phyloP scores from a whole-genome alignment of 441 rosid genomes.

The Lepidium campestre region DNA sequence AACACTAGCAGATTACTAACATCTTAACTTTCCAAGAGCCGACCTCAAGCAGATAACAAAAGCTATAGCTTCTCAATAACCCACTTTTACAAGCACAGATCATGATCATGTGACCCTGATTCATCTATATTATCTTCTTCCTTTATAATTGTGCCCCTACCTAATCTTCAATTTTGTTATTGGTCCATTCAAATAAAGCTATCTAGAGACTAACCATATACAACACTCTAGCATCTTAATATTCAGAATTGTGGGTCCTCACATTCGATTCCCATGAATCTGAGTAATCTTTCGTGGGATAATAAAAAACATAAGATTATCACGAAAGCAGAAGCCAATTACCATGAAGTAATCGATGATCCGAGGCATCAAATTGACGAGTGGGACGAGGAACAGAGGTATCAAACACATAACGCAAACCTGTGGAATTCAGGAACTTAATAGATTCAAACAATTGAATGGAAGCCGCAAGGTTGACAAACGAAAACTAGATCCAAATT shows the following conservation, averaged over 20 bases:
- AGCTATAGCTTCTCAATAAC: neutral
- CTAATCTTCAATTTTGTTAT: neutral
- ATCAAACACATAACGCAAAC: slow-evolving; percentile 82
- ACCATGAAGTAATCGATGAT: slow-evolving; percentile 63
- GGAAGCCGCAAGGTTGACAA: neutral
- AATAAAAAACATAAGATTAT: neutral
- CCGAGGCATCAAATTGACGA: slow-evolving; percentile 68
- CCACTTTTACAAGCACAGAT: neutral
- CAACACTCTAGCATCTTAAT: slow-evolving; percentile 1
- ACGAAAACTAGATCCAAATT: neutral
- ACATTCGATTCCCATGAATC: neutral
- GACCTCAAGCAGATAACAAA: neutral
- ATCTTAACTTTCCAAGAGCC: neutral
- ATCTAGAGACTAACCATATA: neutral
- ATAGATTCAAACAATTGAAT: slow-evolving; percentile 1
- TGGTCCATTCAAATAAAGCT: neutral
- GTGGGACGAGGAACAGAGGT: slow-evolving; percentile 82
- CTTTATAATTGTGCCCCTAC: neutral
- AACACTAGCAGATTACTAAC: neutral
- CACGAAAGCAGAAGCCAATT: neutral
- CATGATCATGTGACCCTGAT: neutral
- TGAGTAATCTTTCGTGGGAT: neutral
- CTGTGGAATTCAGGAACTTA: slow-evolving; percentile 24
- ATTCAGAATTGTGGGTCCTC: neutral
- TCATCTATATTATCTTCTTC: neutral